Percentiles rank a stretch among this genome's conserved stretches.
These are phyloP conservation scores for Carex kokanica DNA, from an alignment of 176 grass and related monocot genomes.

Conservation along the genomic window DNA sequence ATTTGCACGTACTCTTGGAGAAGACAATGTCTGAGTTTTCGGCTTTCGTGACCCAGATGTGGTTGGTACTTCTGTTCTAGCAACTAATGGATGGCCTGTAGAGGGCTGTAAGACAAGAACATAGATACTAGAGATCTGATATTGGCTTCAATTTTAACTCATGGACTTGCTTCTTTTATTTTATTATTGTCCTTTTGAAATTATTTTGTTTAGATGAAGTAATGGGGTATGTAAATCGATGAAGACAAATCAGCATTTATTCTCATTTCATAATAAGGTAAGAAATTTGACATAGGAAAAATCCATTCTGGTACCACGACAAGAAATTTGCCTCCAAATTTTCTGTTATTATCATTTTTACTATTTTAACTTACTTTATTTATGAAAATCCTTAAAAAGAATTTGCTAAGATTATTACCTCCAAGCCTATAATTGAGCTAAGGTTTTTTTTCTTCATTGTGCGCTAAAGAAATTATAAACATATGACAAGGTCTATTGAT, in stretches of 20 bases:
- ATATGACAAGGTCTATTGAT: neutral
- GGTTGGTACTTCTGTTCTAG: constrained; percentile 17
- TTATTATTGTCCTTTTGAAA: neutral
- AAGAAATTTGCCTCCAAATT: neutral
- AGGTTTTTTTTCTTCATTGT: neutral
- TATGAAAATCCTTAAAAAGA: neutral
- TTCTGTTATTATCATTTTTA: neutral
- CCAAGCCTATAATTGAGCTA: neutral
- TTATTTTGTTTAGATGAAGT: neutral
- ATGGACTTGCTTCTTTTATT: no score
- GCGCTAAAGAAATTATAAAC: neutral
- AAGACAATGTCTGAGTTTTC: constrained; percentile 1
- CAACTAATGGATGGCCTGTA: neutral
- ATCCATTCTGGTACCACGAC: neutral
- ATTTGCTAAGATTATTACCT: no score
- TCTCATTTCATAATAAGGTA: neutral
- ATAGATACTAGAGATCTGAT: neutral
- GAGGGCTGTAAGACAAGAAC: neutral
- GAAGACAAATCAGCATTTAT: neutral
- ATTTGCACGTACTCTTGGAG: constrained; percentile 13
- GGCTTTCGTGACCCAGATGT: constrained; percentile 6
- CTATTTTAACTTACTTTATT: neutral
- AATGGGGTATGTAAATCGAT: neutral
- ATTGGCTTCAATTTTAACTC: neutral
- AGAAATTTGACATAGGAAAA: neutral